phyloP scores from a whole-genome alignment of 139 green algal species.

The Coelastrella sp. region DNA sequence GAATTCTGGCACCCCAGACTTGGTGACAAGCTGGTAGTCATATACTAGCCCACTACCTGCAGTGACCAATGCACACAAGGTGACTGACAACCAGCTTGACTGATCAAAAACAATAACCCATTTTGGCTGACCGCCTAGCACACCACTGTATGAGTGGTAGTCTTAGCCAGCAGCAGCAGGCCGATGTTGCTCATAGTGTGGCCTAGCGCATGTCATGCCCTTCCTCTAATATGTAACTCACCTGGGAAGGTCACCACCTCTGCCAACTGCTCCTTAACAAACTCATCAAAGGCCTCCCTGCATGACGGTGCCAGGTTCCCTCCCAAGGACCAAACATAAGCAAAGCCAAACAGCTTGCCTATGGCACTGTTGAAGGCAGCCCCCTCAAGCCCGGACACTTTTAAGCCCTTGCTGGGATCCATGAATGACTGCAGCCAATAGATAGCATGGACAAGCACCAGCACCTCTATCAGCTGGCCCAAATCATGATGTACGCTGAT shows the following conservation, averaged over 20 bases:
- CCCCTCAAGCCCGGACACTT: slow-evolving; percentile 54
- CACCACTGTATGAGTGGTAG: too few relatives aligned
- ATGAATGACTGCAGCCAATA: slow-evolving; percentile 62
- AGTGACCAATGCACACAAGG: not conserved
- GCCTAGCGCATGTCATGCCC: too few relatives aligned
- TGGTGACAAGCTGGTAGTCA: slow-evolving; percentile 74
- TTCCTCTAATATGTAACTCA: not conserved
- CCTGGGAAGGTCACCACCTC: slow-evolving; percentile 31
- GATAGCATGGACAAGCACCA: not conserved
- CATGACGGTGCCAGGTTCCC: slow-evolving; percentile 75
- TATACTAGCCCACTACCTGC: slow-evolving; percentile 68
- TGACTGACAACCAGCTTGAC: too few relatives aligned
- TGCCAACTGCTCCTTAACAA: slow-evolving; percentile 51
- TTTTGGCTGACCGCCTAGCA: too few relatives aligned
- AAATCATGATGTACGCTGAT: too few relatives aligned
- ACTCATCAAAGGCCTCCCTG: slow-evolving; percentile 75
- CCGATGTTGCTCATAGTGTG: too few relatives aligned
- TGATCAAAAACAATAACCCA: too few relatives aligned
- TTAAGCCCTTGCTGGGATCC: slow-evolving; percentile 75
- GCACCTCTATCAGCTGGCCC: not conserved
- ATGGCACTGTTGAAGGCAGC: slow-evolving; percentile 68
- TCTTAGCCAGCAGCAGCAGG: too few relatives aligned
- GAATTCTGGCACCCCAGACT: slow-evolving; percentile 59
- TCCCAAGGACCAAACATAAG: slow-evolving; percentile 86
- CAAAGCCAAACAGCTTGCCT: slow-evolving; percentile 87